Evolutionary conservation across 2,329 filamentous ascomycete species (phyloP), one percentile per base, ranked within the genome.

Genomic region (Aspergillus carbonarius): DNA sequence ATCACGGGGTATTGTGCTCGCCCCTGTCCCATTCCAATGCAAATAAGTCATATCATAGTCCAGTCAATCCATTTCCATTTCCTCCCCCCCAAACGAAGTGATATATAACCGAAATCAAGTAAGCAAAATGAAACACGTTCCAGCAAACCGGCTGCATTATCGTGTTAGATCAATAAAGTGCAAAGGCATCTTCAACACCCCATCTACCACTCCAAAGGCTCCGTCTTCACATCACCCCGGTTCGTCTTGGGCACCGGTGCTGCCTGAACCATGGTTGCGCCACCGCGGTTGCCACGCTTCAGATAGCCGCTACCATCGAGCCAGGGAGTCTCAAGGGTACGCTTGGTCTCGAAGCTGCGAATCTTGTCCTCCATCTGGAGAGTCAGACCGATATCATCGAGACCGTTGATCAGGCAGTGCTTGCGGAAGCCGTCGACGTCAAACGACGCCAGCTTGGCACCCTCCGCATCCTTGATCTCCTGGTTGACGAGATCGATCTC

Each of bases 331-430:
- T 91, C 85, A 54, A 82, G 77, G 9, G 89, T 89, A 73, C 92
- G 86, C 76, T 88, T 88, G 68, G 81, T 80, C 85, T 98, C 93
- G 70, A 95, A 96, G 60, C 83, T 83, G 58, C 84, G 80, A 72
- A 98, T 97, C 83, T 96, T 92, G 62, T 92, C 89, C 64, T 95
- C 92, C 78, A 91, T 85, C 79, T 96, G 91, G 83, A 97, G 91
- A 5, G 93, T 98, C 63, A 98, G 79, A 35, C 93, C 93, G 70
- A 98, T 98, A 68, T 98, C 95, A 73, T 98, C 93, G 9, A 98
- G 86, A 0, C 93, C 93, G 72, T 98, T 96, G 69, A 96, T 77
- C 52, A 98, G 80, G 76, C 93, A 98, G 79, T 98, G 92, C 79
- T 96, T 96, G 73, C 92, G 83, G 82, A 98, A 98, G 78, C 90